Percentiles rank a stretch among this genome's conserved stretches.
Evolutionary conservation across 305 asterid species (phyloP).

Genomic region (Stenogyne calaminthoides): DNA sequence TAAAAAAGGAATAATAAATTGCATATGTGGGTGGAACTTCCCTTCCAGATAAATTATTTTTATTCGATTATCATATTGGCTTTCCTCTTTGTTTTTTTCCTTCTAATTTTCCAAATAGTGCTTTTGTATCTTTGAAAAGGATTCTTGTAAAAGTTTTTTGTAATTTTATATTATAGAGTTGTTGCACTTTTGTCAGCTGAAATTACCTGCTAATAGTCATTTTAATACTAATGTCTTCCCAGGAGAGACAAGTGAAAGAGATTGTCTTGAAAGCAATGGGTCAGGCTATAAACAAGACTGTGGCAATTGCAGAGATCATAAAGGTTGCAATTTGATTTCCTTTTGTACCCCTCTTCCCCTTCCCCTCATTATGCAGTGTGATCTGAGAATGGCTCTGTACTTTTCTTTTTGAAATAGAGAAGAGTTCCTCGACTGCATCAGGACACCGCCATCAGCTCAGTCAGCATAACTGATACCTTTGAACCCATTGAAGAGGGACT

Average conservation of each 20-base stretch:
- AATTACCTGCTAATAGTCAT: slow-evolving; percentile 13
- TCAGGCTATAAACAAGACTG: slow-evolving; percentile 92
- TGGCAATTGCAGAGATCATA: slow-evolving; percentile 79
- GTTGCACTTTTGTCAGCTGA: not conserved
- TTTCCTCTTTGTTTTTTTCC: not conserved
- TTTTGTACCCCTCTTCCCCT: not conserved
- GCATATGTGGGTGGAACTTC: not conserved
- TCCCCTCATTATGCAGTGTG: not conserved
- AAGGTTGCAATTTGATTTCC: slow-evolving; percentile 52
- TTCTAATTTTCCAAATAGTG: not conserved
- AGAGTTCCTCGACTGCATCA: slow-evolving; percentile 85
- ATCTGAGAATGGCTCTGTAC: slow-evolving; percentile 18
- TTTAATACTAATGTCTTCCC: slow-evolving; percentile 18
- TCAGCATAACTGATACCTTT: slow-evolving; percentile 88
- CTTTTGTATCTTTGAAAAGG: not conserved
- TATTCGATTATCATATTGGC: not conserved
- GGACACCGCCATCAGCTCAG: slow-evolving; percentile 83
- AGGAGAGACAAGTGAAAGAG: slow-evolving; percentile 83
- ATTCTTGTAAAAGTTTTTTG: not conserved
- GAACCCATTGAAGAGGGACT: slow-evolving; percentile 99
- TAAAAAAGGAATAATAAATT: not conserved
- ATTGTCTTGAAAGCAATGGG: slow-evolving; percentile 98
- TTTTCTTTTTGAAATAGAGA: slow-evolving; percentile 53
- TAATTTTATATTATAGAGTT: not conserved
- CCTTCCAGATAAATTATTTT: not conserved